phyloP scores from a whole-genome alignment of 1,284 basidiomycete genomes.

The Boletus subluridellus region DNA sequence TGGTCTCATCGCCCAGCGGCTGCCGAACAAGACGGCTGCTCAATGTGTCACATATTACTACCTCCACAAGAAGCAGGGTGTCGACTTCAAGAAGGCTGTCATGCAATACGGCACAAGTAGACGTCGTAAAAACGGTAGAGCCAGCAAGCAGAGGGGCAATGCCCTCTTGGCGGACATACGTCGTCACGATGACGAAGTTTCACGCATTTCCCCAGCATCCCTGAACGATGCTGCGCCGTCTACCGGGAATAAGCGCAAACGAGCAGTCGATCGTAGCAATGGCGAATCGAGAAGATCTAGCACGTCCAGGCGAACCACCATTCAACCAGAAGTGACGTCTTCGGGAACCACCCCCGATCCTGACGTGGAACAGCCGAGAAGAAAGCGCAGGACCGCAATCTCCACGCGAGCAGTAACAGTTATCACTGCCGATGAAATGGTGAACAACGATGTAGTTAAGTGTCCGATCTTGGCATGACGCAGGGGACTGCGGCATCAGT shows the following conservation, averaged over 20 bases:
- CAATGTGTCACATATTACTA: slow-evolving; percentile 97
- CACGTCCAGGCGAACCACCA: slow-evolving; percentile 38
- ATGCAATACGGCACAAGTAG: slow-evolving; percentile 63
- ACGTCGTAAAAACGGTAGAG: slow-evolving; percentile 54
- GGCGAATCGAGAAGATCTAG: slow-evolving; percentile 33
- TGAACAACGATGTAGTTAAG: slow-evolving; percentile 37
- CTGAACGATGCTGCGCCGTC: slow-evolving; percentile 32
- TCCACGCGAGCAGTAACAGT: slow-evolving; percentile 34
- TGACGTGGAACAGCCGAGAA: slow-evolving; percentile 53
- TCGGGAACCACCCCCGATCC: slow-evolving; percentile 57
- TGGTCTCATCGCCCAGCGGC: slow-evolving; percentile 75
- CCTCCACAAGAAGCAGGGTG: slow-evolving; percentile 84
- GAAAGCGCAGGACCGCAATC: slow-evolving; percentile 36
- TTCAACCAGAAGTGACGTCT: slow-evolving; percentile 45
- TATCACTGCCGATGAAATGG: slow-evolving; percentile 37
- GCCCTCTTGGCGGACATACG: slow-evolving; percentile 75
- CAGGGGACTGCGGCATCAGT: not conserved
- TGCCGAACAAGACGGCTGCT: slow-evolving; percentile 82
- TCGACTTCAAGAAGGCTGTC: slow-evolving; percentile 81
- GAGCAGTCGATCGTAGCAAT: slow-evolving; percentile 30
- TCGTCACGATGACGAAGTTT: slow-evolving; percentile 69
- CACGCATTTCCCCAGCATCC: slow-evolving; percentile 35
- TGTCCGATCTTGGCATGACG: slow-evolving; percentile 23
- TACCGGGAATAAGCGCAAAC: slow-evolving; percentile 32
- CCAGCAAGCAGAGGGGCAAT: slow-evolving; percentile 72